Evolutionary conservation across 139 green algal species (phyloP).

Genomic region (Chlamydomonas sp.): DNA sequence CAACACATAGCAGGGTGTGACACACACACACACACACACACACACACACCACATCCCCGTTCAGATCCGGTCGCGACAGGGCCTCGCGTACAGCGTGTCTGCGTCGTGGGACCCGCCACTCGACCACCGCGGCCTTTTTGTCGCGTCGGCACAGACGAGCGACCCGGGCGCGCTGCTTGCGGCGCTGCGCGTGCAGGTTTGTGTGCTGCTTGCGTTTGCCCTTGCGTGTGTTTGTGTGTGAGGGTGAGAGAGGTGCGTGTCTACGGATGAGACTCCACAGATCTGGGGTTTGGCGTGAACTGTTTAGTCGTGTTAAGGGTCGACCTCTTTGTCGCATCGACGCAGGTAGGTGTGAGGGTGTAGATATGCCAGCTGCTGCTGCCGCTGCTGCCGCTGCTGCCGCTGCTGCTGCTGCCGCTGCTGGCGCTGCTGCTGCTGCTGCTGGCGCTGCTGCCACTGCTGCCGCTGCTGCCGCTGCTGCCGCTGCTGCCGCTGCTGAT

Average conservation of each 20-base stretch:
- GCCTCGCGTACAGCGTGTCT: conserved; percentile 66
- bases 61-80: conserved; percentile 57
- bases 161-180: conserved; percentile 26
- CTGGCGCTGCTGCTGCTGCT: too few relatives aligned
- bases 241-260: neutral
- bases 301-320: neutral
- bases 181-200: neutral
- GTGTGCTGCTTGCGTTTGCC: neutral
- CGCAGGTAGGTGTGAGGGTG: neutral
- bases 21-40: too few relatives aligned
- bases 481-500: too few relatives aligned
- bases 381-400: neutral
- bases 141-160: conserved; percentile 54
- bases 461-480: neutral
- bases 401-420: too few relatives aligned
- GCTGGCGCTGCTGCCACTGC: neutral
- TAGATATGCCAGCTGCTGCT: neutral
- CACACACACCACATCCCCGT: conserved; percentile 1
- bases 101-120: conserved; percentile 56
- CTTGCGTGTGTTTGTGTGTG: neutral
- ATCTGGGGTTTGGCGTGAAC: neutral
- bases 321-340: neutral
- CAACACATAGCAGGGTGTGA: too few relatives aligned
- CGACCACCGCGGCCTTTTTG: conserved; percentile 69
- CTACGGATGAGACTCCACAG: neutral